Conservation (phyloP, 192 early-diverging fungal species). For the Rhizophagus prolifer region DNA sequence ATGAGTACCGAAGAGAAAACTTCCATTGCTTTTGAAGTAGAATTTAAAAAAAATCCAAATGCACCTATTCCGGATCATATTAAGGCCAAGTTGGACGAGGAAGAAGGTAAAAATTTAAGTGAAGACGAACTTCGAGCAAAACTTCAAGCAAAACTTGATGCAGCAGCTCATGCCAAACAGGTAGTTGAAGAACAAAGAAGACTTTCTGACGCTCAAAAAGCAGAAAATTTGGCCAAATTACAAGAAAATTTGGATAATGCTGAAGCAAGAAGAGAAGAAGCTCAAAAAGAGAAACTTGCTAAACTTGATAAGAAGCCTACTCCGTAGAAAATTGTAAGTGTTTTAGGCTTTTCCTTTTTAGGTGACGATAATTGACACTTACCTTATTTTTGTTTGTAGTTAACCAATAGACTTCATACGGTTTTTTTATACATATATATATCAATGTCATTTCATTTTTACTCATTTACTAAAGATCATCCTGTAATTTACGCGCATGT, state of each 20-base stretch:
- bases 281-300: not conserved
- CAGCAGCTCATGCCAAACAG: conserved; percentile 20
- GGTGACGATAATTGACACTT: not conserved
- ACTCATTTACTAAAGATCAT: no score
- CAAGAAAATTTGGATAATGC: conserved; percentile 8
- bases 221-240: conserved; percentile 3
- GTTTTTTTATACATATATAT: no score
- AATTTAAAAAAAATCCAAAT: conserved; percentile 21
- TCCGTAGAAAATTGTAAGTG: not conserved
- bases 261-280: conserved; percentile 3
- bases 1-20: not conserved
- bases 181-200: conserved; percentile 20
- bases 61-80: conserved; percentile 10
- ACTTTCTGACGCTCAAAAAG: conserved; percentile 1
- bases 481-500: no score
- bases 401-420: no score
- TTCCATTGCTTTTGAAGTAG: conserved; percentile 23
- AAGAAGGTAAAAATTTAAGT: not conserved
- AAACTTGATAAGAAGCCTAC: not conserved
- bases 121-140: conserved; percentile 23
- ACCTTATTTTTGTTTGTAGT: not conserved
- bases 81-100: not conserved
- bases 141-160: conserved; percentile 6
- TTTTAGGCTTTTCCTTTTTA: not conserved
- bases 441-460: no score